A percentile compares a stretch with the other conserved stretches of the same genome.
Conservation (phyloP, 2,329 filamentous ascomycete genomes). For the Ilyonectria mors-panacis region DNA sequence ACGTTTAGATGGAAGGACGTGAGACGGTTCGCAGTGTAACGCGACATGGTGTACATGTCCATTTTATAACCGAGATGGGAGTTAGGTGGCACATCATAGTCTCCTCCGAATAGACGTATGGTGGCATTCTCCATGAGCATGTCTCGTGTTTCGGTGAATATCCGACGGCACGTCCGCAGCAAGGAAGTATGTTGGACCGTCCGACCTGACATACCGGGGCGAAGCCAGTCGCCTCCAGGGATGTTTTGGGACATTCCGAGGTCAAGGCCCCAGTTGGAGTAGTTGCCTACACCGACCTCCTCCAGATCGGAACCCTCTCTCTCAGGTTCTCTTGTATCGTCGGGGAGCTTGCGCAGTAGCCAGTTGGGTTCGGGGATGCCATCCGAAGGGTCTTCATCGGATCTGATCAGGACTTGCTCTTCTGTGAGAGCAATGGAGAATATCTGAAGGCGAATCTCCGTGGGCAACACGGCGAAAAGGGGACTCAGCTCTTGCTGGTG, state of each 20-base stretch:
- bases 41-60: slow-evolving; percentile 17
- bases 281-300: not conserved
- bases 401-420: slow-evolving; percentile 16
- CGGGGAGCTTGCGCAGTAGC: slow-evolving; percentile 16
- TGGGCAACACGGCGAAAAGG: slow-evolving; percentile 14
- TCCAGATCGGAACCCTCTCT: not conserved
- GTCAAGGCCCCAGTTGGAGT: not conserved
- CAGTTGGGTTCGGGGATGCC: slow-evolving; percentile 18
- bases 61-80: slow-evolving; percentile 8
- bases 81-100: not conserved
- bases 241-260: not conserved
- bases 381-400: not conserved
- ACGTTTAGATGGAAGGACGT: slow-evolving; percentile 23
- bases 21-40: slow-evolving; percentile 32
- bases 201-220: slow-evolving; percentile 4
- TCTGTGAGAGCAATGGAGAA: slow-evolving; percentile 21
- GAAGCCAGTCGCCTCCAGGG: slow-evolving; percentile 4
- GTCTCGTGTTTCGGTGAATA: slow-evolving; percentile 29
- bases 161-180: slow-evolving; percentile 27
- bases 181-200: slow-evolving; percentile 25
- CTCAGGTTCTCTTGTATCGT: not conserved
- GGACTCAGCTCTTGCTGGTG: slow-evolving; percentile 18
- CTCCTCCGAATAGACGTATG: slow-evolving; percentile 11
- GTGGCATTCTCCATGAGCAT: slow-evolving; percentile 26
- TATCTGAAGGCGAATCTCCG: slow-evolving; percentile 26